A percentile compares a stretch with the other conserved stretches of the same genome.
phyloP scores from a whole-genome alignment of 2,329 filamentous ascomycete genomes.

The Didymella exigua region DNA sequence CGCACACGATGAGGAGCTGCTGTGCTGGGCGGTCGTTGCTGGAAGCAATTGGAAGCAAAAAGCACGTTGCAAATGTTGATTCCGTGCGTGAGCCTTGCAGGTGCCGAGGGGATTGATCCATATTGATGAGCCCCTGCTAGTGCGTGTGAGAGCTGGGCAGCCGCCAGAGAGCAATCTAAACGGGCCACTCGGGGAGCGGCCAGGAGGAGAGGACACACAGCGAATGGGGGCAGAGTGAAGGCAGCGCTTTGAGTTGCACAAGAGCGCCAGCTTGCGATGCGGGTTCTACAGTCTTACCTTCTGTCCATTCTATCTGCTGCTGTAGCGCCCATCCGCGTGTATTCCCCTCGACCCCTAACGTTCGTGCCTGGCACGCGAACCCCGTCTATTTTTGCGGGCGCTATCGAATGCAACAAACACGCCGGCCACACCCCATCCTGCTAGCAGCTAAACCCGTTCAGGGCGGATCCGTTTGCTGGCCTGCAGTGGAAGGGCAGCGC shows the following conservation, averaged over 20 bases:
- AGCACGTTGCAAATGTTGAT: slow-evolving; percentile 5
- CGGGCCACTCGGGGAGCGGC: slow-evolving; percentile 1
- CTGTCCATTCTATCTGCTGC: neutral
- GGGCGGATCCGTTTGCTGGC: slow-evolving; percentile 5
- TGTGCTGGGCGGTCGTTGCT: neutral
- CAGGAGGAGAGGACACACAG: slow-evolving; percentile 2
- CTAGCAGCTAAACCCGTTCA: slow-evolving; percentile 2
- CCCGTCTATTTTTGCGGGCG: slow-evolving; percentile 17
- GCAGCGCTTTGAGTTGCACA: neutral
- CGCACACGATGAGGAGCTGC: slow-evolving; percentile 1
- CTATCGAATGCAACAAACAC: slow-evolving; percentile 19
- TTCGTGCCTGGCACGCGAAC: slow-evolving; percentile 10
- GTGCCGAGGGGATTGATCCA: slow-evolving; percentile 3
- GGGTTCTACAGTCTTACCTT: neutral
- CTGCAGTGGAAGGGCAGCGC: slow-evolving; percentile 4
- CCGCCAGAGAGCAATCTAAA: slow-evolving; percentile 10
- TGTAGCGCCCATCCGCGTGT: neutral
- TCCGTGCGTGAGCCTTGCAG: slow-evolving; percentile 1
- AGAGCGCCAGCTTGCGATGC: neutral
- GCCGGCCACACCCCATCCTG: slow-evolving; percentile 4
- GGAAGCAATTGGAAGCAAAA: neutral
- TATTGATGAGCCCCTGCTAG: slow-evolving; percentile 14
- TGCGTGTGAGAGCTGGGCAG: slow-evolving; percentile 12
- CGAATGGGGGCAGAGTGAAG: neutral
- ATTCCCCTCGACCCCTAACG: neutral